Evolutionary conservation across 1,284 basidiomycete genomes (phyloP).

Genomic region (Kwoniella shivajii): DNA sequence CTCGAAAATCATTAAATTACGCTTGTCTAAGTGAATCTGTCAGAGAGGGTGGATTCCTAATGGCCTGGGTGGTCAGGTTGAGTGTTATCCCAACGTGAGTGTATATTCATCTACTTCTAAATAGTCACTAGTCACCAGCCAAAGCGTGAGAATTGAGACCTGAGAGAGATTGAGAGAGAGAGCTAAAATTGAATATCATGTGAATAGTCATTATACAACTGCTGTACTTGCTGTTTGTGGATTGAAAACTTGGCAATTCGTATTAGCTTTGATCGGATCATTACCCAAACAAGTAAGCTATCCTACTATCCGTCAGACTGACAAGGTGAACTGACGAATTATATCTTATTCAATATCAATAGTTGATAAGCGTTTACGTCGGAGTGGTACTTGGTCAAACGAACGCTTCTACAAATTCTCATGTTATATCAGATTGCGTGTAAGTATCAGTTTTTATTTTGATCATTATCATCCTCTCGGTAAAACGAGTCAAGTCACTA

Average conservation of each 20-base stretch:
- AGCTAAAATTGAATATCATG: not conserved
- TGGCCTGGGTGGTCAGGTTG: conserved; percentile 43
- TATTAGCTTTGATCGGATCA: conserved; percentile 44
- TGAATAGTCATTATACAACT: conserved; percentile 23
- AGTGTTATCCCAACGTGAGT: conserved; percentile 46
- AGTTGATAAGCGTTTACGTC: conserved; percentile 40
- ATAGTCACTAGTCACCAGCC: no score
- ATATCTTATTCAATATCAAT: conserved; percentile 1
- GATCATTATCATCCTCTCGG: not conserved
- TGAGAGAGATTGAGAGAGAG: no score
- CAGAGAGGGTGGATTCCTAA: conserved; percentile 48
- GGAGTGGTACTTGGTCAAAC: conserved; percentile 27
- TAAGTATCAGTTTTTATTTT: conserved; percentile 3
- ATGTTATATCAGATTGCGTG: conserved; percentile 33
- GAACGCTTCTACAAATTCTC: conserved; percentile 21
- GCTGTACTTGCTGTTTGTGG: conserved; percentile 46
- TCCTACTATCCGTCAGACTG: not conserved
- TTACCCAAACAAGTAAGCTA: conserved; percentile 50
- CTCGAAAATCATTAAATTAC: conserved; percentile 49
- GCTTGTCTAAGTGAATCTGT: conserved; percentile 48
- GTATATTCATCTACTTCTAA: not conserved
- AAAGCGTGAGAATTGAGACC: no score
- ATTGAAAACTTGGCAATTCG: conserved; percentile 42
- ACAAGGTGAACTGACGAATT: conserved; percentile 1
- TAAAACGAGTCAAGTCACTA: not conserved